Evolutionary conservation across 192 early-diverging fungal genomes (phyloP).

Genomic region (Backusella mclennaniae): DNA sequence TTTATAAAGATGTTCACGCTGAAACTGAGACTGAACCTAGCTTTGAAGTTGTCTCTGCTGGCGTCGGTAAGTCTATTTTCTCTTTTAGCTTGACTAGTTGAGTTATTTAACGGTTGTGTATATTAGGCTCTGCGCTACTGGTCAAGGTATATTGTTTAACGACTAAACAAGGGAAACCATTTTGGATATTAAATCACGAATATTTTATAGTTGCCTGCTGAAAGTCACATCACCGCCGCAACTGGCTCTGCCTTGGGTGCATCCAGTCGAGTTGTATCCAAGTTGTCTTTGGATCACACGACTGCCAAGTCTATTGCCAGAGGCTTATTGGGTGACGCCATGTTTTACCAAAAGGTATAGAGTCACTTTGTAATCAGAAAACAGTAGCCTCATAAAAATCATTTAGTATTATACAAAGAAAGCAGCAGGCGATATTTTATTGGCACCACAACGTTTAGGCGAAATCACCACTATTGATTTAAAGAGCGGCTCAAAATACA

Average conservation of each 20-base stretch:
- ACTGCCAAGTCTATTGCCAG: conserved; percentile 29
- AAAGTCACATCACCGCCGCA: conserved; percentile 50
- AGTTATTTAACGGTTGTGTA: neutral
- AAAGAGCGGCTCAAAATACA: conserved; percentile 53
- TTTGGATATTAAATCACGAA: neutral
- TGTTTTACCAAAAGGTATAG: conserved; percentile 43
- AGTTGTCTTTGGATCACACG: conserved; percentile 31
- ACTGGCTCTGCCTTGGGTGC: conserved; percentile 53
- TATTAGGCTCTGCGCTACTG: conserved; percentile 30
- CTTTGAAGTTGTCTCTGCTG: conserved; percentile 54
- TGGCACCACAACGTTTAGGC: conserved; percentile 61
- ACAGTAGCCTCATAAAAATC: neutral
- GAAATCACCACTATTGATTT: conserved; percentile 64
- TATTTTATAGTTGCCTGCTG: conserved; percentile 46
- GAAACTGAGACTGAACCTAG: conserved; percentile 45
- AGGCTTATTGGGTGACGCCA: conserved; percentile 30
- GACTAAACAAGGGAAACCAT: neutral
- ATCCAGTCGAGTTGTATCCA: conserved; percentile 40
- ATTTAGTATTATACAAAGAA: conserved; percentile 54
- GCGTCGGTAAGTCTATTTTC: conserved; percentile 32
- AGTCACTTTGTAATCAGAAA: neutral
- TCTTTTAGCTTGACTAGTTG: neutral
- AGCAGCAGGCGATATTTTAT: conserved; percentile 59
- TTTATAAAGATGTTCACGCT: conserved; percentile 36
- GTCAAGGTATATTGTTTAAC: conserved; percentile 24